Conservation (phyloP, 2,329 filamentous ascomycete genomes). For the Venturia asperata region DNA sequence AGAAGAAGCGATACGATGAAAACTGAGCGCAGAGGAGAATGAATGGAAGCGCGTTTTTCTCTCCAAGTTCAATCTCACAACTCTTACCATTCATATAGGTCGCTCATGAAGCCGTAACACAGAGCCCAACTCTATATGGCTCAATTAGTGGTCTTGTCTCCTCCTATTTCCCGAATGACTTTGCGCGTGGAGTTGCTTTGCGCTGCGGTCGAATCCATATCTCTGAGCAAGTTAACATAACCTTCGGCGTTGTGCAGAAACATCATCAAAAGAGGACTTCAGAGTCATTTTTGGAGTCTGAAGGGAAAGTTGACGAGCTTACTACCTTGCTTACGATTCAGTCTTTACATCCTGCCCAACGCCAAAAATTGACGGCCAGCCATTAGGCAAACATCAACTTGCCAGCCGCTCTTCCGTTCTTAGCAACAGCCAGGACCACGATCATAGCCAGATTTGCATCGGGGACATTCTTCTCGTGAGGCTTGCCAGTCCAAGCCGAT, state of each 20-base stretch:
- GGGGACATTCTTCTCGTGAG: background rate
- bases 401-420: constrained; percentile 3
- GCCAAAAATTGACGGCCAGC: background rate
- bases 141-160: too few relatives aligned
- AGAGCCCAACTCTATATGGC: too few relatives aligned
- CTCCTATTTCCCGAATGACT: too few relatives aligned
- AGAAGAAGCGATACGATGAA: too few relatives aligned
- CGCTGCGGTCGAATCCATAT: background rate
- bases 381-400: constrained; percentile 1
- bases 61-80: too few relatives aligned
- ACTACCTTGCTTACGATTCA: background rate
- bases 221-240: background rate
- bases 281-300: background rate
- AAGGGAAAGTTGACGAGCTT: background rate
- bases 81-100: too few relatives aligned
- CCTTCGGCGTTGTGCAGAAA: background rate
- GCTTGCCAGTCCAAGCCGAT: background rate
- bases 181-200: background rate
- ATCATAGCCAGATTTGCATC: constrained; percentile 5
- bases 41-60: too few relatives aligned
- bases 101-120: too few relatives aligned
- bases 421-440: background rate
- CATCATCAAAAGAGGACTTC: background rate
- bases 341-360: background rate
- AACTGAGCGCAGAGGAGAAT: too few relatives aligned